phyloP scores from a whole-genome alignment of 73 alveolate species.

The Paramecium primaurelia region DNA sequence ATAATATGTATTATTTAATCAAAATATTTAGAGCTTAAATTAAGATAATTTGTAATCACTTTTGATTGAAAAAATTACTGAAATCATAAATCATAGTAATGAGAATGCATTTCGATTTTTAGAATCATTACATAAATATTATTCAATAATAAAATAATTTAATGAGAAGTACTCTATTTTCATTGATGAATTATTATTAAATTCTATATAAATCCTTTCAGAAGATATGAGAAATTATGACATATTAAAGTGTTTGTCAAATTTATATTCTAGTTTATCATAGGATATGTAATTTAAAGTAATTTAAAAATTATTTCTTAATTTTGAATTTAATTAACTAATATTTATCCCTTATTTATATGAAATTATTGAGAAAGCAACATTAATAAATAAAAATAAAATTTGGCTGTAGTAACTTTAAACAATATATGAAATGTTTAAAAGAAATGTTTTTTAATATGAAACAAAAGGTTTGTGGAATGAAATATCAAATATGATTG shows the following conservation, averaged over 20 bases:
- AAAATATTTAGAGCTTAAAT: background rate
- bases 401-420: background rate
- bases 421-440: background rate
- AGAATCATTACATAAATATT: background rate
- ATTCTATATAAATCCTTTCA: background rate
- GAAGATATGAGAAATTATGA: background rate
- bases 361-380: conserved; percentile 1
- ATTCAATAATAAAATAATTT: background rate
- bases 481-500: background rate
- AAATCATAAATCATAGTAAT: background rate
- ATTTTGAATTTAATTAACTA: background rate
- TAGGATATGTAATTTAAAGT: background rate
- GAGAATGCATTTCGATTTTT: background rate
- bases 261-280: background rate
- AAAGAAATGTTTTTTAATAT: background rate
- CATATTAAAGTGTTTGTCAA: background rate
- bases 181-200: background rate
- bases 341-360: background rate
- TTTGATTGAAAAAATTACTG: background rate
- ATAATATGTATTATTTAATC: background rate
- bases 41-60: background rate
- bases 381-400: background rate
- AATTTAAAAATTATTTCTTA: background rate
- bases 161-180: background rate
- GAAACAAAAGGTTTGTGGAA: conserved; percentile 11